Percentiles rank a stretch among this genome's conserved stretches.
phyloP scores from a whole-genome alignment of 768 basidiomycete genomes.

The Lactifluus pinguis region DNA sequence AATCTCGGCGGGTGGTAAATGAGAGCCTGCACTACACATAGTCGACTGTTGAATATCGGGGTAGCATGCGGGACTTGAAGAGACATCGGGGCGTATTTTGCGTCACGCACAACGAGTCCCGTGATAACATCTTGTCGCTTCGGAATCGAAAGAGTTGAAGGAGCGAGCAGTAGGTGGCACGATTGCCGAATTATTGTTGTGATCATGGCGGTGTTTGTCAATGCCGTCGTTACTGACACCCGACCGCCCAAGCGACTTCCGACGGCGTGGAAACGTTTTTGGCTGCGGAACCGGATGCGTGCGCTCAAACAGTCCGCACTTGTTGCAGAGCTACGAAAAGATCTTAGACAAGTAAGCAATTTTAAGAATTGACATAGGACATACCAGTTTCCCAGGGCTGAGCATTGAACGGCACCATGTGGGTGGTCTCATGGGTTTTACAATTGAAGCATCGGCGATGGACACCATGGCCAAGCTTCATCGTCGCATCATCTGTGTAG shows the following conservation, averaged over 20 bases:
- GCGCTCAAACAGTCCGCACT: slow-evolving; percentile 72
- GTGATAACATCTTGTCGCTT: background rate
- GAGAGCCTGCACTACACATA: background rate
- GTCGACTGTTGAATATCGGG: background rate
- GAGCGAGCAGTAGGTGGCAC: background rate
- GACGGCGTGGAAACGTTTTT: background rate
- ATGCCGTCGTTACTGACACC: background rate
- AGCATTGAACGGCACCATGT: slow-evolving; percentile 72
- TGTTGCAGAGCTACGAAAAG: slow-evolving; percentile 30
- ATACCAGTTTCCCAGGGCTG: slow-evolving; percentile 65
- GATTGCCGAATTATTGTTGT: background rate
- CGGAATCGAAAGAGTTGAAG: background rate
- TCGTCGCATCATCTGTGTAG: slow-evolving; percentile 67
- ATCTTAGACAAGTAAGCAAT: background rate
- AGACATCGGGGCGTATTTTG: background rate
- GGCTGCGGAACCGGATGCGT: slow-evolving; percentile 69
- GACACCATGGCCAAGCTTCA: slow-evolving; percentile 62
- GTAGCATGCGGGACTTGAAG: background rate
- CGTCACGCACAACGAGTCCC: background rate
- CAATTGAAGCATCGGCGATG: slow-evolving; percentile 75
- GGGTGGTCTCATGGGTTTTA: slow-evolving; percentile 68
- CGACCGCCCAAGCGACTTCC: background rate
- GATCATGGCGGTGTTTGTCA: background rate
- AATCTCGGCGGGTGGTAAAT: background rate
- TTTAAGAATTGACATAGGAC: background rate